phyloP scores from a whole-genome alignment of 352 stramenopile genomes.

The Globisporangium spiculum region DNA sequence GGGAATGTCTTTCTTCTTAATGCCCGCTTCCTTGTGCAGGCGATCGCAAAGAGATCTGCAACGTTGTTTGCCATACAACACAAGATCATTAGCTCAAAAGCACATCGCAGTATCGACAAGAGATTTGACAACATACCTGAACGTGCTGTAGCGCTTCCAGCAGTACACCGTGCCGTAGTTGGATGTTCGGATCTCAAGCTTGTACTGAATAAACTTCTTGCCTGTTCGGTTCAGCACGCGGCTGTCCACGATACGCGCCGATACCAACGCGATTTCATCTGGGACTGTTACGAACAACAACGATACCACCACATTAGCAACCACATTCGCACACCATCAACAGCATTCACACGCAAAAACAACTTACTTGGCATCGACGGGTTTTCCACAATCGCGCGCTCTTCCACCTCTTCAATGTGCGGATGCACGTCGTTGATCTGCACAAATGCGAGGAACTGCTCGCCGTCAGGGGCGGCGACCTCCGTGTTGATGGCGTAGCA shows the following conservation, averaged over 20 bases:
- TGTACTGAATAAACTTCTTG: slow-evolving; percentile 91
- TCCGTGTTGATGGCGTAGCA: slow-evolving; percentile 88
- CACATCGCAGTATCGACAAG: not conserved
- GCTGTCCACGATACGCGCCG: slow-evolving; percentile 81
- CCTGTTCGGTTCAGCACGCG: slow-evolving; percentile 78
- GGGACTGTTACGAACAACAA: slow-evolving; percentile 43
- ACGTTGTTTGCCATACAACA: not conserved
- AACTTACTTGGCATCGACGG: slow-evolving; percentile 72
- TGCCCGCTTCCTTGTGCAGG: slow-evolving; percentile 81
- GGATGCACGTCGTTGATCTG: slow-evolving; percentile 76
- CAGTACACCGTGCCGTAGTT: slow-evolving; percentile 88
- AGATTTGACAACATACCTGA: slow-evolving; percentile 45
- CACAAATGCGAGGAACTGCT: slow-evolving; percentile 82
- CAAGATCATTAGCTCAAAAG: not conserved
- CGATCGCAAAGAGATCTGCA: slow-evolving; percentile 75
- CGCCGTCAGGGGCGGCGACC: slow-evolving; percentile 64
- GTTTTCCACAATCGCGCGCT: slow-evolving; percentile 80
- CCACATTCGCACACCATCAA: slow-evolving; percentile 8
- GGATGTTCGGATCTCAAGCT: slow-evolving; percentile 83
- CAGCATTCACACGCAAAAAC: not conserved
- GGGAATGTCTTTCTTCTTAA: slow-evolving; percentile 82
- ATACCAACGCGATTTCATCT: slow-evolving; percentile 77
- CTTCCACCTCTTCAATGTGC: slow-evolving; percentile 69
- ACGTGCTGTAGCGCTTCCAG: slow-evolving; percentile 89
- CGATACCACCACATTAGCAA: slow-evolving; percentile 18